Evolutionary conservation across 2,329 filamentous ascomycete genomes (phyloP).

Genomic region (Monosporascus ibericus): DNA sequence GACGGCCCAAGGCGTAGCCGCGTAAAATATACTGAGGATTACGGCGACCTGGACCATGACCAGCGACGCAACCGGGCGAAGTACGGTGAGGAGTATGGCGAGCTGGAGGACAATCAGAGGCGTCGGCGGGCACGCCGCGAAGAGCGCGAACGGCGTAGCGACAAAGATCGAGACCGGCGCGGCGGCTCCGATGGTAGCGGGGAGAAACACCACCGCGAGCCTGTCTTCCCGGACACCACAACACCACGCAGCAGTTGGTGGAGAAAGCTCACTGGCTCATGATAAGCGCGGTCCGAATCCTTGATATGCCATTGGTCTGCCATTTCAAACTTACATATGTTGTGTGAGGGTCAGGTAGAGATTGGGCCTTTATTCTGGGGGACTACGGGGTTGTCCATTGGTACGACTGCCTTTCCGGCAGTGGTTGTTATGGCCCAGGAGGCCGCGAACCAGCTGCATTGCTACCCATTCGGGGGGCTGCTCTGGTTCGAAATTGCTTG

Average conservation of each 20-base stretch:
- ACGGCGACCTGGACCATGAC: conserved; percentile 36
- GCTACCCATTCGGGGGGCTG: too few species aligned
- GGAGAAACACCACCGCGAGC: conserved; percentile 33
- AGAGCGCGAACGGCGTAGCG: conserved; percentile 30
- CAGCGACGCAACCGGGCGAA: conserved; percentile 21
- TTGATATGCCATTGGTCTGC: neutral
- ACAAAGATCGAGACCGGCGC: conserved; percentile 19
- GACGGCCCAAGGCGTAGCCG: conserved; percentile 32
- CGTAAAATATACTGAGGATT: conserved; percentile 23
- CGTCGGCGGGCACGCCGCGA: conserved; percentile 39
- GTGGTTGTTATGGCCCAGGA: too few species aligned
- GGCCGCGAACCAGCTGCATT: too few species aligned
- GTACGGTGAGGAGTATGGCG: conserved; percentile 35
- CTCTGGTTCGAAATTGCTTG: too few species aligned
- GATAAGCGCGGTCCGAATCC: conserved; percentile 2
- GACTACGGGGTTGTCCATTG: too few species aligned
- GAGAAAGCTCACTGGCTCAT: conserved; percentile 45
- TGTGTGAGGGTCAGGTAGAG: neutral
- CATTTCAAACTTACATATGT: neutral
- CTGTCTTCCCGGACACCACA: conserved; percentile 35
- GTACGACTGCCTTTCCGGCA: too few species aligned
- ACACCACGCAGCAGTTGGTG: conserved; percentile 53
- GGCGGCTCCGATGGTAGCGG: conserved; percentile 26
- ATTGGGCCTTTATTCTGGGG: too few species aligned
- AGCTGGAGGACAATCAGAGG: conserved; percentile 37